Conservation (phyloP, 1,284 basidiomycete genomes). For the Tilletia caries region DNA sequence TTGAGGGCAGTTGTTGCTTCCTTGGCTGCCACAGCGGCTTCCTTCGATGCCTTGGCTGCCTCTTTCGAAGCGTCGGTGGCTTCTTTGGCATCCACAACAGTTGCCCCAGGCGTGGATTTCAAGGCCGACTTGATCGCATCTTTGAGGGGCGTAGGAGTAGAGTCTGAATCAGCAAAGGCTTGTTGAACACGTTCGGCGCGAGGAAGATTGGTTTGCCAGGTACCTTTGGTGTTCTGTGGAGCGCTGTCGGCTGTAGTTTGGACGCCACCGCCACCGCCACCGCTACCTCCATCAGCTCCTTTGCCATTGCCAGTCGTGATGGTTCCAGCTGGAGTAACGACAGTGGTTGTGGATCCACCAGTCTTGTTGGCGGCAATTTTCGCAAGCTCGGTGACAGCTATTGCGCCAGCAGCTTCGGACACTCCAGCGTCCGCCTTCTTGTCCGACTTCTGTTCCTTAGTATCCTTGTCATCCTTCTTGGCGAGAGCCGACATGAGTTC, state of each 20-base stretch:
- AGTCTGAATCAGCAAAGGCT: not conserved
- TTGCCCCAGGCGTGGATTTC: not conserved
- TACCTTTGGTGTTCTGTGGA: not conserved
- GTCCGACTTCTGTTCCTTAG: conserved; percentile 21
- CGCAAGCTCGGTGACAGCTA: conserved; percentile 5
- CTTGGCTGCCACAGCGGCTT: conserved; percentile 1
- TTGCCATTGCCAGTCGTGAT: not conserved
- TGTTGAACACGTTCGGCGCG: conserved; percentile 1
- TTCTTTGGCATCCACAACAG: not conserved
- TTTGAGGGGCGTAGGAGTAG: conserved; percentile 5
- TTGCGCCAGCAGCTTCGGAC: not conserved
- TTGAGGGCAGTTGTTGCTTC: conserved; percentile 1
- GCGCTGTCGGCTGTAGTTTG: not conserved
- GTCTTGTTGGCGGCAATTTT: conserved; percentile 6
- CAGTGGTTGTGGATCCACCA: not conserved
- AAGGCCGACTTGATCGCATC: conserved; percentile 1
- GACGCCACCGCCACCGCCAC: not conserved
- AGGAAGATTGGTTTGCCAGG: conserved; percentile 5
- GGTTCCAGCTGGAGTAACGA: not conserved
- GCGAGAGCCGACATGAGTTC: conserved; percentile 27
- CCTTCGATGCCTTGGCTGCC: conserved; percentile 9
- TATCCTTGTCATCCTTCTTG: conserved; percentile 25
- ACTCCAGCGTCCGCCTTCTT: not conserved
- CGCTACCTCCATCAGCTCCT: not conserved
- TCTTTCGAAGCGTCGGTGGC: not conserved